Evolutionary conservation across 2,329 filamentous ascomycete genomes (phyloP), one percentile per base, ranked within the genome.

Genomic region (Boeremia lycopersici): DNA sequence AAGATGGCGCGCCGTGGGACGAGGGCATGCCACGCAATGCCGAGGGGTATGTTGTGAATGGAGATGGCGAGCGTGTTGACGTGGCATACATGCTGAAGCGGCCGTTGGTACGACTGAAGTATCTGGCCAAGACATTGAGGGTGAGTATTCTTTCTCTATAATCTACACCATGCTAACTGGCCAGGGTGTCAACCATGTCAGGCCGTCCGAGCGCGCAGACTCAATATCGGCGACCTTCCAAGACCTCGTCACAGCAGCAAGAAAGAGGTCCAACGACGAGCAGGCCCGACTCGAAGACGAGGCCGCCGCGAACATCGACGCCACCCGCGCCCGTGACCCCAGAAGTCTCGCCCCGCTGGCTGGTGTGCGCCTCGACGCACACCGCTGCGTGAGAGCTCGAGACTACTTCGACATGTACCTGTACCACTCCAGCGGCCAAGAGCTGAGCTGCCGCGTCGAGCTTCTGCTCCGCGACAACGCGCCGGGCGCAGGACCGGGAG

Each of bases 51-150:
- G 77, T 87, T 13, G 76, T 86, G 44, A 86, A 92, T 62, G 85
- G 85, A 30, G 84, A 93, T 59, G 95, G 93, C 11, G 91, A 97
- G 73, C 86, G 91, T 46, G 92, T 97, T 8, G 95, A 98, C 71
- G 95, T 99, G 42, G 93, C 93, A 7, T 96, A 95, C 74, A 81
- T 99, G 40, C 81, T 99, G 47, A 97, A 96, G 76, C 82, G 93
- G 48, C 95, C 95, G 0, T 77, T 99, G 36, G 87, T 96, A 19
- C 86, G 95, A 41, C 80, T 97, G 57, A 97, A 96, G 74, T 90
- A 93, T 74, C 85, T 99, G 57, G 82, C 88, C 38, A 96, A 93
- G 74, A 88, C 91, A 33, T 86, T 96, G 67, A 91, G 89, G 79
- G 89, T 87, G 76, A 44, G 63, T 56, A 15, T 31, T 19, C 8